Evolutionary conservation across 495 filamentous ascomycete species (phyloP), one percentile per base, ranked within the genome.

Genomic region (Parathielavia hyrcaniae): DNA sequence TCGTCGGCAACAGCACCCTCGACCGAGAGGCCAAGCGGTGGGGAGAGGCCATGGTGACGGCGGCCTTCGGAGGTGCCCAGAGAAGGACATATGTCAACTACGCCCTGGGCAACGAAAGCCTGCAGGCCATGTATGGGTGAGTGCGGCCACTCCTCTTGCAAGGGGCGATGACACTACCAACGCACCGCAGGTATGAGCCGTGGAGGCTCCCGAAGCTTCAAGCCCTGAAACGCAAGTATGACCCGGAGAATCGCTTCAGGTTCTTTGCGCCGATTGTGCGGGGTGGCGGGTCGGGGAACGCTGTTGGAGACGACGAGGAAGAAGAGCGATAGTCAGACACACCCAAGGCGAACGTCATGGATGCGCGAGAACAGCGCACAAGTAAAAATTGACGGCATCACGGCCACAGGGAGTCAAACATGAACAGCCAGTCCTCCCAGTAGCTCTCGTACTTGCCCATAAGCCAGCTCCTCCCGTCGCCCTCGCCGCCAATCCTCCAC

Each of bases 201-300:
- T 82, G 79, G 78, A 69, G 79, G 1, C 64, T 76, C 58, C 26
- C 74, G 38, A 68, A 69, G 17, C 67, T 84, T 55, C 53, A 52
- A 36, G 53, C 41, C 0, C 62, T 84, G 66, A 84, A 85, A 73
- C 59, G 61, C n/a, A 72, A 74, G 65, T 82, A 81, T 57, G 82
- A 85, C 59, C 81, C 82, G 0, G 7, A 68, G 1, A 68, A 70
- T n/a, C 64, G 61, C 34, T 84, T 84, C 57, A 72, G 71, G 30
- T 83, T 73, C 41, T 83, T 73, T 56, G 71, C 61, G 3, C 79
- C 80, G 6, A 75, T 83, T 22, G 32, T 50, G 5, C 8, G 45
- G 11, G 34, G 20, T 2, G 35, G 9, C 10, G 10, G 10, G 13
- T 38, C 13, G 10, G 3, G 34, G 35, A 30, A 30, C 6, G 26